Base-by-base conservation (phyloP, 805 yeast species). In the Wickerhamomyces xylosicus region DNA sequence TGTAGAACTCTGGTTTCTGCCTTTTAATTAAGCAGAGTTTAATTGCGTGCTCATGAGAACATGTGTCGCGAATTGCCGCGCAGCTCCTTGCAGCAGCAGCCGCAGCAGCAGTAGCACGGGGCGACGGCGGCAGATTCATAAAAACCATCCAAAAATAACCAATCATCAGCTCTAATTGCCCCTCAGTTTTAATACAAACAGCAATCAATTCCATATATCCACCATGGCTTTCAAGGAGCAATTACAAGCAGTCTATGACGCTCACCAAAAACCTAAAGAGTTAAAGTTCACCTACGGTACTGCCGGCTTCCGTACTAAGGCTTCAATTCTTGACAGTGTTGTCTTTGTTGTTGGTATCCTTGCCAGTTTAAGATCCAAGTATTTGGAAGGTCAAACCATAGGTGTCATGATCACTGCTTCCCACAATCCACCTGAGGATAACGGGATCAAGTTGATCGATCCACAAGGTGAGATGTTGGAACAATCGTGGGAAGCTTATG, bases 361-460 rank as follows among this genome's bases (percentile, higher is more conserved):
- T 20, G 97, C 98, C 0, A 65, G 79, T 2, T 63, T 92, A 45
- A 70, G 98, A 52, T 87, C 97, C n/a, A 71, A 79, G 42, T 69
- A 65, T 43, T 62, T 83, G 25, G 62, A 64, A 1, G 85, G 90
- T 2, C 66, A 80, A 49, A 73, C 82, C 8, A 72, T 89, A 22
- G 98, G 98, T n/a, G 80, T 89, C 11, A 90, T 92, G 97, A 79
- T 92, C 53, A 92, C 97, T 1, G 97, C 96, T 0, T 83, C 95
- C 1, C 97, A 87, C 59, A 87, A 87, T 52, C 96, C 96, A 0
- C 95, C 97, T 0, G 66, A 67, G 33, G 97, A 89, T 56, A 86
- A 86, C 50, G 96, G 96, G 21, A 90, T 86, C 37, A 90, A 90
- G 61, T 69, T 92, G n/a, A 85, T 90, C 19, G 97, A 90, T 48